Base-by-base conservation (phyloP, 768 basidiomycete species). In the Boletus fagicola region DNA sequence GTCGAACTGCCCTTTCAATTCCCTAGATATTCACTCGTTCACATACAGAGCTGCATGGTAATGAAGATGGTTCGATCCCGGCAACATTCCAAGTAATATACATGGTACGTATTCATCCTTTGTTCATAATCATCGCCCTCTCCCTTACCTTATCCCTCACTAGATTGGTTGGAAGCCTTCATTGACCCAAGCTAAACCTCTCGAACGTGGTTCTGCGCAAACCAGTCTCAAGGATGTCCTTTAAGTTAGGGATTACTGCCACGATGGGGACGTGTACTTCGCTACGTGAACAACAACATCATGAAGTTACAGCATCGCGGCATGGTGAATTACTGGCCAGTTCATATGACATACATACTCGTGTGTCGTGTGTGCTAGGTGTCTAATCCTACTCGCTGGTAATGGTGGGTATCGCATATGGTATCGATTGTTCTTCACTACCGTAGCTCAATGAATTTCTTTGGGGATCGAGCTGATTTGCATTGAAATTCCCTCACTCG, bases 1-100 rank as follows among this genome's bases (percentile, higher is more conserved):
- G 71, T 64, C 12, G 9, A 48, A 24, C 51, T 51, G 28, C 16
- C 22, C 38, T 38, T 38, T 54, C n/a, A 31, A 20, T 20, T 30
- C n/a, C 15, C n/a, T n/a, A 38, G 39, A 16, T 50, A 43, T 35
- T 52, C 13, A 62, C 30, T 39, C 18, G n/a, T 45, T 40, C 24
- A 33, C 49, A 26, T 57, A 24, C 63, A 98, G 95, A 88, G 58
- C 66, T 98, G 51, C 88, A 98, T 69, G 93, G 90, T 10, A 78
- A 86, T 56, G 84, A 87, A 65, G 90, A 94, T 66, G 92, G 92
- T 16, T 80, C 81, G 13, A 78, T 98, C 36, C 91, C 95, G 3
- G 97, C 97, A 16, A 99, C 97, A 7, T 99, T 98, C 73, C 93
- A 98, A 68, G 78, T 98, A 47, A 93, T 98, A 54, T 97, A 91